These are phyloP conservation scores for Nitzschia inconspicua DNA, from an alignment of 108 stramenopile species.

Conservation along the genomic window DNA sequence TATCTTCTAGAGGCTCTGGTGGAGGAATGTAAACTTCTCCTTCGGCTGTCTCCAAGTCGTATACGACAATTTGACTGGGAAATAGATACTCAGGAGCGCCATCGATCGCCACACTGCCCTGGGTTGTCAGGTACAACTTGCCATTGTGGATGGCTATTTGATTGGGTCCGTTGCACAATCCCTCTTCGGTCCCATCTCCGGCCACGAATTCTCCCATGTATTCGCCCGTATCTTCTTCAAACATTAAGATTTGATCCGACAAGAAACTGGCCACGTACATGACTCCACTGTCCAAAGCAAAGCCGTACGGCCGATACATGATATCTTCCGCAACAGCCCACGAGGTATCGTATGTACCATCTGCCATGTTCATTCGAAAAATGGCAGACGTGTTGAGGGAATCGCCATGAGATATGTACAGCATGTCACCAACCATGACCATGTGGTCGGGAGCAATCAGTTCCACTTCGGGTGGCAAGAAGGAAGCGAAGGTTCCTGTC, in stretches of 20 bases:
- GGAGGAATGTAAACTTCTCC: constrained; percentile 6
- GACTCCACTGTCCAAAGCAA: not conserved
- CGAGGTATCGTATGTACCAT: not conserved
- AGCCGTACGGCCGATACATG: constrained; percentile 13
- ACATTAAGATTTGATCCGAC: constrained; percentile 15
- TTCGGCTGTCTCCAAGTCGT: constrained; percentile 7
- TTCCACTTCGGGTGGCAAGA: too few relatives aligned
- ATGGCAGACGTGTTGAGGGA: constrained; percentile 1
- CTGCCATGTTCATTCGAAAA: not conserved
- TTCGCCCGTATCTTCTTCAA: not conserved
- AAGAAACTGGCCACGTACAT: constrained; percentile 13
- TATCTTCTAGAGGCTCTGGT: not conserved
- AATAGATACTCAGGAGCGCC: not conserved
- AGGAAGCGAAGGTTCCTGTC: too few relatives aligned
- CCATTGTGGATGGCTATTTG: constrained; percentile 3
- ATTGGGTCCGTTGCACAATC: constrained; percentile 15
- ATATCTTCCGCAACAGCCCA: not conserved
- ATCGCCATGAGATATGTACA: constrained; percentile 7
- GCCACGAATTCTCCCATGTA: constrained; percentile 1
- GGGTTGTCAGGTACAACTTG: constrained; percentile 9
- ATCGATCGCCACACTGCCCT: not conserved
- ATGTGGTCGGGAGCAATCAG: too few relatives aligned
- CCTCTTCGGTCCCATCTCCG: constrained; percentile 9
- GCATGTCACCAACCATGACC: too few relatives aligned
- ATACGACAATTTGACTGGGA: constrained; percentile 10